A percentile compares a stretch with the other conserved stretches of the same genome.
These are phyloP conservation scores for Metschnikowia lochheadii DNA, from an alignment of 805 yeast species.

Conservation along the genomic window DNA sequence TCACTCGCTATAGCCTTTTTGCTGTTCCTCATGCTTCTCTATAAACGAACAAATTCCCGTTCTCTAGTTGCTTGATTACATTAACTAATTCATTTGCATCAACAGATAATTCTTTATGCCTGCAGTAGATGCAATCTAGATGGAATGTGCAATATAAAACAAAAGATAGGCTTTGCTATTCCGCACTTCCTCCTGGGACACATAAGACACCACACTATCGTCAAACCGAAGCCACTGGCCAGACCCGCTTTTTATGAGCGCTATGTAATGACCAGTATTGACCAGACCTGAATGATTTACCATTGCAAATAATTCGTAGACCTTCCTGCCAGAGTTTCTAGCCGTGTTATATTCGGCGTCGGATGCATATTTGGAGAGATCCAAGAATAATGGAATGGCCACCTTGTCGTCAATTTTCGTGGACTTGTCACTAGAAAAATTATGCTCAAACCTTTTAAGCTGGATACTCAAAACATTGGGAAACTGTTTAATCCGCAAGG, in stretches of 20 bases:
- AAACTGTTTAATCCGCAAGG: conserved; percentile 59
- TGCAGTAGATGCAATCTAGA: conserved; percentile 13
- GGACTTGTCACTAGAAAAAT: conserved; percentile 42
- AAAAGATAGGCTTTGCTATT: conserved; percentile 75
- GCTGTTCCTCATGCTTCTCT: too few species aligned
- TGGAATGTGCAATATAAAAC: conserved; percentile 56
- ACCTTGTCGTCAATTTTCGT: conserved; percentile 76
- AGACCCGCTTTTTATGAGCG: conserved; percentile 65
- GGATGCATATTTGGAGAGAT: conserved; percentile 58
- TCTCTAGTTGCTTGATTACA: too few species aligned
- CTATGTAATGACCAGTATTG: conserved; percentile 92
- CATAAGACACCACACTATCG: conserved; percentile 73
- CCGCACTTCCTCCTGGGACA: conserved; percentile 62
- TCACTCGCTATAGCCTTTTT: too few species aligned
- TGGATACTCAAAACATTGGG: conserved; percentile 84
- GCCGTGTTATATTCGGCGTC: conserved; percentile 5
- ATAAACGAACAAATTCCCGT: too few species aligned
- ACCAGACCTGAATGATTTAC: conserved; percentile 90
- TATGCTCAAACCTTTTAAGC: conserved; percentile 73
- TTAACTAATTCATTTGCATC: too few species aligned
- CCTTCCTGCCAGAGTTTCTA: conserved; percentile 22
- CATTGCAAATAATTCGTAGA: conserved; percentile 81
- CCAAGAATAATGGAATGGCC: conserved; percentile 65
- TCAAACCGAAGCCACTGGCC: conserved; percentile 90
- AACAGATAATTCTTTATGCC: neutral